Conservation (phyloP, 495 filamentous ascomycete genomes). For the Ascodesmis nigricans region DNA sequence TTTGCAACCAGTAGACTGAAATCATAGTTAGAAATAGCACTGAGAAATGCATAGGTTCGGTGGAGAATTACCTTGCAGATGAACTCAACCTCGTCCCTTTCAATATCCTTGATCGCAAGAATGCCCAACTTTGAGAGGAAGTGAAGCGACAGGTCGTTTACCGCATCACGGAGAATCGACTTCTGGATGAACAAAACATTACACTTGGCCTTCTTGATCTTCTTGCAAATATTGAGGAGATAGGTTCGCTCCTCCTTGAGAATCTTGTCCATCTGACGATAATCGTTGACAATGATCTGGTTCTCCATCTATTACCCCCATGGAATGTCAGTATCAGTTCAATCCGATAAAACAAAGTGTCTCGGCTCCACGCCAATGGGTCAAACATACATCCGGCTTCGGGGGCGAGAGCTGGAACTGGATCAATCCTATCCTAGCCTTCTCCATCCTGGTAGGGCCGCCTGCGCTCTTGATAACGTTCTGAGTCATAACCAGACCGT, state of each 20-base stretch:
- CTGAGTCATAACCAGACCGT: slow-evolving; percentile 84
- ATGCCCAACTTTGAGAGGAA: slow-evolving; percentile 96
- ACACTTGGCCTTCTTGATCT: slow-evolving; percentile 99
- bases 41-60: neutral
- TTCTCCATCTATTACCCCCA: slow-evolving; percentile 64
- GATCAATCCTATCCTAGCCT: slow-evolving; percentile 87
- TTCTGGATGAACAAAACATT: slow-evolving; percentile 98
- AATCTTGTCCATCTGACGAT: slow-evolving; percentile 99
- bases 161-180: slow-evolving; percentile 88
- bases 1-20: slow-evolving; percentile 73
- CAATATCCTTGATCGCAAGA: slow-evolving; percentile 85
- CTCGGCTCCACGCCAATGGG: no score
- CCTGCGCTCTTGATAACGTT: slow-evolving; percentile 80
- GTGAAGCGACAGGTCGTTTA: slow-evolving; percentile 91
- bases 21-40: slow-evolving; percentile 3
- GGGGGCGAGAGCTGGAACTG: slow-evolving; percentile 97
- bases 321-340: slow-evolving; percentile 8
- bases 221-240: slow-evolving; percentile 95
- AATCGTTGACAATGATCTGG: slow-evolving; percentile 95
- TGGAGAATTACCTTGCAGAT: slow-evolving; percentile 55
- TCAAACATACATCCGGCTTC: slow-evolving; percentile 69
- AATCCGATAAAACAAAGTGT: slow-evolving; percentile 1
- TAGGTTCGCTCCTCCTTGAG: slow-evolving; percentile 97
- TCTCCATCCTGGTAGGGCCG: slow-evolving; percentile 84
- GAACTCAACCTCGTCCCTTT: slow-evolving; percentile 96